Percentiles rank a stretch among this genome's conserved stretches.
phyloP scores from a whole-genome alignment of 116 monocot genomes.

The Papilionanthe hybrid region DNA sequence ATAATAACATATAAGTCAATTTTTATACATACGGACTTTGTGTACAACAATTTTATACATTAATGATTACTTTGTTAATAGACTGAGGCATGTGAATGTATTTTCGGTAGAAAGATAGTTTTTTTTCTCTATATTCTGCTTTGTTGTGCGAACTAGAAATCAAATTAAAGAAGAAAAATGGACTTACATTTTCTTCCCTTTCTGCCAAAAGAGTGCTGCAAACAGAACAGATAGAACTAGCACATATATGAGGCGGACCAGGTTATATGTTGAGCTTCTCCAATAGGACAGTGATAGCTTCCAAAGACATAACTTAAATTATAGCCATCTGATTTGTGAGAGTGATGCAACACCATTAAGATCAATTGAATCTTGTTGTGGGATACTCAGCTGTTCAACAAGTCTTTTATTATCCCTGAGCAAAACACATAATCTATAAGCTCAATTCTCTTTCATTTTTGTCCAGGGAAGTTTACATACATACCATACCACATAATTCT shows the following conservation, averaged over 20 bases:
- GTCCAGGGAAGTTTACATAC: no score
- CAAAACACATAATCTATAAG: neutral
- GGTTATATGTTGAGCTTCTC: conserved; percentile 41
- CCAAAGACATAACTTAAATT: conserved; percentile 42
- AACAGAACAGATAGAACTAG: conserved; percentile 3
- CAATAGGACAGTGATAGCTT: conserved; percentile 38
- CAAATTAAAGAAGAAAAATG: conserved; percentile 2
- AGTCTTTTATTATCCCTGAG: conserved; percentile 24
- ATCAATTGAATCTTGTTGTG: conserved; percentile 14
- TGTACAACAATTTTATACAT: no score
- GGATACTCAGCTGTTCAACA: conserved; percentile 14
- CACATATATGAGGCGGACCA: conserved; percentile 21
- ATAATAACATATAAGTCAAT: no score
- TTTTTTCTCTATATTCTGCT: no score
- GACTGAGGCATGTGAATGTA: no score
- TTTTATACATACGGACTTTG: no score
- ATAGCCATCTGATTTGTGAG: conserved; percentile 18
- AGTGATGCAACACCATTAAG: conserved; percentile 17
- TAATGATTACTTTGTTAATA: no score
- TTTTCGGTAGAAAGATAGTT: no score
- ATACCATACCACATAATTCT: no score
- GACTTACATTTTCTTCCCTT: conserved; percentile 24
- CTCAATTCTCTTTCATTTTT: no score
- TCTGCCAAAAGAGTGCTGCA: conserved; percentile 25
- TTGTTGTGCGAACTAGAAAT: no score